A percentile compares a stretch with the other conserved stretches of the same genome.
These are phyloP conservation scores for Mycena rebaudengoi DNA, from an alignment of 768 basidiomycete genomes.

Conservation along the genomic window DNA sequence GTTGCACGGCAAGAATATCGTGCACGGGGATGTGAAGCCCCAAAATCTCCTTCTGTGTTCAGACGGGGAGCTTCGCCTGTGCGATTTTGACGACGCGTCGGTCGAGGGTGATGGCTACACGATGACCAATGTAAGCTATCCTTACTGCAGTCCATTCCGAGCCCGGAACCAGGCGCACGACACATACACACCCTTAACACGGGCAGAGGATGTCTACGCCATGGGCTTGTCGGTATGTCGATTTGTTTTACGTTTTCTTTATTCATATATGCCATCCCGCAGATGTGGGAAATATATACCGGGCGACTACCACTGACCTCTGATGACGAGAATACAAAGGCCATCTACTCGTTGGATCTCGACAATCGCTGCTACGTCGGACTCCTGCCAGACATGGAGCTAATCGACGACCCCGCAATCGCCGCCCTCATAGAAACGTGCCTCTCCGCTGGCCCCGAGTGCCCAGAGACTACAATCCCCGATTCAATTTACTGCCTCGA, in stretches of 20 bases:
- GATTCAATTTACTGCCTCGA: not conserved
- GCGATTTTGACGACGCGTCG: not conserved
- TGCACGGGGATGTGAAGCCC: not conserved
- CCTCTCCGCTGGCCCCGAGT: not conserved
- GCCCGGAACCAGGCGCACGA: not conserved
- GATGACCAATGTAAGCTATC: not conserved
- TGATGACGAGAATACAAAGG: not conserved
- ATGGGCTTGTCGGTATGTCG: not conserved
- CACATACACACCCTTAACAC: too few relatives aligned
- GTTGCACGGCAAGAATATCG: not conserved
- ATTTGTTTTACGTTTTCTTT: not conserved
- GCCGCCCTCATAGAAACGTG: not conserved
- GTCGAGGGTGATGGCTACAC: not conserved
- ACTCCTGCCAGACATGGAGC: not conserved
- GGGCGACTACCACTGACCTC: not conserved
- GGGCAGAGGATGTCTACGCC: not conserved
- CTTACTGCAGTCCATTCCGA: not conserved
- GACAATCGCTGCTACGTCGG: not conserved
- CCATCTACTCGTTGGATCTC: not conserved
- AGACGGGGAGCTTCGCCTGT: not conserved
- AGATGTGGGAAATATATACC: not conserved
- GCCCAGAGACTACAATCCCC: not conserved
- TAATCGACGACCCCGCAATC: not conserved
- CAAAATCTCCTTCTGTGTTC: not conserved
- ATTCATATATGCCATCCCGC: not conserved